Conservation (phyloP, 805 yeast species). For the Grigorovia jiainica region DNA sequence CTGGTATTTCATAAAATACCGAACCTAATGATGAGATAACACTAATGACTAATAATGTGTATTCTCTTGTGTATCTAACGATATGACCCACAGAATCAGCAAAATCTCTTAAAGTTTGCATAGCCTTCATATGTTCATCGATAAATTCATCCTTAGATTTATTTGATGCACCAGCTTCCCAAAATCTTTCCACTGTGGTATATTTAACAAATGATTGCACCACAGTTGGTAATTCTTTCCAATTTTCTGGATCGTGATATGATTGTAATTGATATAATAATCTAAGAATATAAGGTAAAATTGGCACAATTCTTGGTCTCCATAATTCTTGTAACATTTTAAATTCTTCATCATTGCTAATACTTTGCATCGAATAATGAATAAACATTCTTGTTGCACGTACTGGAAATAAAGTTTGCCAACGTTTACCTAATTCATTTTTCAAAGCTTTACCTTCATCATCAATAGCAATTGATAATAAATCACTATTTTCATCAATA, state of each 20-base stretch:
- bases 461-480: conserved; percentile 78
- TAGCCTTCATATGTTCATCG: conserved; percentile 89
- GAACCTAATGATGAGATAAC: conserved; percentile 85
- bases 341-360: conserved; percentile 70
- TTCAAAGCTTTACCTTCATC: conserved; percentile 74
- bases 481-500: conserved; percentile 65
- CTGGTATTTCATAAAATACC: conserved; percentile 78
- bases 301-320: conserved; percentile 90
- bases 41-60: conserved; percentile 82
- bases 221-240: conserved; percentile 78
- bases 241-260: conserved; percentile 86
- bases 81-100: conserved; percentile 97
- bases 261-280: conserved; percentile 85
- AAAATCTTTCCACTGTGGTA: conserved; percentile 85
- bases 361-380: conserved; percentile 89
- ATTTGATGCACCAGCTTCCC: conserved; percentile 97
- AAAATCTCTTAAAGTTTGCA: conserved; percentile 87
- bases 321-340: conserved; percentile 59
- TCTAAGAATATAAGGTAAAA: conserved; percentile 83
- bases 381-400: conserved; percentile 91
- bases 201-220: conserved; percentile 88
- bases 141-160: conserved; percentile 91
- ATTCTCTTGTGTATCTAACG: conserved; percentile 90
- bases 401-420: conserved; percentile 92
- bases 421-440: conserved; percentile 71